Percentiles rank a stretch among this genome's conserved stretches.
phyloP scores from a whole-genome alignment of 257 asterid species.

The Solanum appendiculatum region DNA sequence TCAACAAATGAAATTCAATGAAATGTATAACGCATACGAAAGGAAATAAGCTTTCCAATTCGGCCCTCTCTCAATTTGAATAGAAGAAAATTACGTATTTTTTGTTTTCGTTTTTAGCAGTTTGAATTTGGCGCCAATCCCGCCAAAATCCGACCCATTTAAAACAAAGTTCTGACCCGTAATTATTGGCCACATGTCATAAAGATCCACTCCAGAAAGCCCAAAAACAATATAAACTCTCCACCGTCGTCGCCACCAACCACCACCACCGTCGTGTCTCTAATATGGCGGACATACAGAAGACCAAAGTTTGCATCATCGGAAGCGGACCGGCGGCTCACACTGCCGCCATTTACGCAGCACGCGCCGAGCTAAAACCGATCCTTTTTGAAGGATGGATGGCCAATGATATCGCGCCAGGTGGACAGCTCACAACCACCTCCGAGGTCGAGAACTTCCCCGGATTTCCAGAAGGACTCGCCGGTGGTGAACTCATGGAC shows the following conservation, averaged over 20 bases:
- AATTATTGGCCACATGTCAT: slow-evolving; percentile 21
- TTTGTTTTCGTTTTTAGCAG: too few species aligned
- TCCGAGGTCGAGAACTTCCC: slow-evolving; percentile 93
- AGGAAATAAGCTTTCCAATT: too few species aligned
- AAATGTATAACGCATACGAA: too few species aligned
- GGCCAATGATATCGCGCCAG: slow-evolving; percentile 95
- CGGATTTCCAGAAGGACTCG: slow-evolving; percentile 73
- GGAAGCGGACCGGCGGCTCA: slow-evolving; percentile 98
- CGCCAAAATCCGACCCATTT: neutral
- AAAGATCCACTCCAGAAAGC: slow-evolving; percentile 13
- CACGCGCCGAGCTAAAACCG: slow-evolving; percentile 86
- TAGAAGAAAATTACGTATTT: too few species aligned
- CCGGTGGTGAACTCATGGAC: slow-evolving; percentile 64
- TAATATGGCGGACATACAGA: slow-evolving; percentile 17
- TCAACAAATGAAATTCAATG: too few species aligned
- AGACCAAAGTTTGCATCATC: slow-evolving; percentile 72
- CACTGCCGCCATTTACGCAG: slow-evolving; percentile 91
- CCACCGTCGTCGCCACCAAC: slow-evolving; percentile 10
- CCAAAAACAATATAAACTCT: slow-evolving; percentile 33
- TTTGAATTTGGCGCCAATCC: too few species aligned
- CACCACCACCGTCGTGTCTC: neutral
- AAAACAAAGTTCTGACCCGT: slow-evolving; percentile 13
- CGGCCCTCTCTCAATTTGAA: too few species aligned
- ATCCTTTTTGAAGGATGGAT: slow-evolving; percentile 88
- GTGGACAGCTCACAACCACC: slow-evolving; percentile 91